A percentile compares a stretch with the other conserved stretches of the same genome.
Conservation (phyloP, 148 eudicot genomes). For the Arbutus unedo region DNA sequence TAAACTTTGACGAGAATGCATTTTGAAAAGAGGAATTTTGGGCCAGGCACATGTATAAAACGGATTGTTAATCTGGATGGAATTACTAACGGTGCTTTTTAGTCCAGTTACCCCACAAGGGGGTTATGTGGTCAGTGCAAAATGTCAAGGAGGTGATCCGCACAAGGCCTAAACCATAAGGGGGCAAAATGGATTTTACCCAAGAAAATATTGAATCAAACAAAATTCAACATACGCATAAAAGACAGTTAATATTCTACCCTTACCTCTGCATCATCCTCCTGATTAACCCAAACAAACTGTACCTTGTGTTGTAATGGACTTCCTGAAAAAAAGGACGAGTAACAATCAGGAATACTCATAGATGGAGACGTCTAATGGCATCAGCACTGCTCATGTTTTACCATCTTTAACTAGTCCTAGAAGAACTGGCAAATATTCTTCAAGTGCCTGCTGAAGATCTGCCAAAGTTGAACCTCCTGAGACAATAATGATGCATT, state of each 20-base stretch:
- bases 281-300: slow-evolving; percentile 92
- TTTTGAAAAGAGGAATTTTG: no score
- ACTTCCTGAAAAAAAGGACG: slow-evolving; percentile 53
- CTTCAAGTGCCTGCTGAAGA: slow-evolving; percentile 92
- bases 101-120: no score
- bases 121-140: no score
- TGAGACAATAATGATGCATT: slow-evolving; percentile 28
- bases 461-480: slow-evolving; percentile 92
- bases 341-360: slow-evolving; percentile 12
- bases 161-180: no score
- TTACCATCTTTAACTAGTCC: slow-evolving; percentile 98
- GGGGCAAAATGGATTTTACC: no score
- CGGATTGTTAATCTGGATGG: no score
- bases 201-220: background rate
- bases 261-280: slow-evolving; percentile 82
- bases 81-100: no score
- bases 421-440: slow-evolving; percentile 84
- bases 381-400: background rate
- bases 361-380: background rate
- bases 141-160: no score
- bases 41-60: no score
- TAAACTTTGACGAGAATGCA: no score
- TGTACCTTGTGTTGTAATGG: slow-evolving; percentile 83
- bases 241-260: slow-evolving; percentile 13
- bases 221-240: background rate